Evolutionary conservation across 2,329 filamentous ascomycete species (phyloP).

Genomic region (Zalaria sp.): DNA sequence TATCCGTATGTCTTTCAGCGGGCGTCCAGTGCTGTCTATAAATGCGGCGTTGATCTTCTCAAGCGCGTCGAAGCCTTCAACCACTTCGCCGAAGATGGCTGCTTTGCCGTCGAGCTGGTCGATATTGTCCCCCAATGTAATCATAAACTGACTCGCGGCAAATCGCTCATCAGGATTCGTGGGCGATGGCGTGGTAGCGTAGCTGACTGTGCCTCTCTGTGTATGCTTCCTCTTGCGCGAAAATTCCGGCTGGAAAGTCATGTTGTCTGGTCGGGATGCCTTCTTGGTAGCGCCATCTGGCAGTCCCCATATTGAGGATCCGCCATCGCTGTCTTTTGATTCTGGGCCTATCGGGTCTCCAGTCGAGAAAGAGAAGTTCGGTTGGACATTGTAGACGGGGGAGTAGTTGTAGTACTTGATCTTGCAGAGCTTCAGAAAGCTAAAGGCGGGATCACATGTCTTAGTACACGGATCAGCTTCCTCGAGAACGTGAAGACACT

Average conservation of each 20-base stretch:
- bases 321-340: conserved; percentile 75
- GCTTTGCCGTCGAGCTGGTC: conserved; percentile 87
- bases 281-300: conserved; percentile 51
- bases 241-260: conserved; percentile 62
- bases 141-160: conserved; percentile 83
- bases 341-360: conserved; percentile 86
- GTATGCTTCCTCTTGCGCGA: conserved; percentile 77
- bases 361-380: conserved; percentile 90
- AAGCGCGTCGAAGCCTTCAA: conserved; percentile 86
- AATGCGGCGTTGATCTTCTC: conserved; percentile 90
- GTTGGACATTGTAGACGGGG: conserved; percentile 81
- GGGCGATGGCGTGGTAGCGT: conserved; percentile 75
- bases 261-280: conserved; percentile 36
- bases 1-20: conserved; percentile 87
- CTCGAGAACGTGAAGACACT: conserved; percentile 12
- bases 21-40: conserved; percentile 70
- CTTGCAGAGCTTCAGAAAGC: conserved; percentile 97
- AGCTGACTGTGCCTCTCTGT: conserved; percentile 86
- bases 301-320: conserved; percentile 82
- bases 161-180: conserved; percentile 68
- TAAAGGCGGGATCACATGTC: conserved; percentile 33
- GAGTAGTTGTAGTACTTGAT: conserved; percentile 98
- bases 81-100: conserved; percentile 89
- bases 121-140: conserved; percentile 78
- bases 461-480: conserved; percentile 44